phyloP scores from a whole-genome alignment of 352 stramenopile genomes.

The Phytophthora boehmeriae region DNA sequence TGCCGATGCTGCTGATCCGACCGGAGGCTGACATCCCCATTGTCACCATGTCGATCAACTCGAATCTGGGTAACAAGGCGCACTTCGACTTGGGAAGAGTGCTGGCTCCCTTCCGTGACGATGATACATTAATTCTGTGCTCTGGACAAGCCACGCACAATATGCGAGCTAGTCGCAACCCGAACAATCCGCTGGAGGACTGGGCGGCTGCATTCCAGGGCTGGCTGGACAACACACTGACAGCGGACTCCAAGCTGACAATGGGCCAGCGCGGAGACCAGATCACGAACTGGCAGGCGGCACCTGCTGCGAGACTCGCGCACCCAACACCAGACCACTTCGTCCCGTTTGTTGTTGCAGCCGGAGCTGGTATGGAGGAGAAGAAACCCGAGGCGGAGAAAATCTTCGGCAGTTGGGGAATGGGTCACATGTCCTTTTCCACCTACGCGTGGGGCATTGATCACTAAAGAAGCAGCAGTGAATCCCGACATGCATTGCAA shows the following conservation, averaged over 20 bases:
- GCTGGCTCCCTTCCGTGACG: constrained; percentile 53
- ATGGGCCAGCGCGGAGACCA: constrained; percentile 30
- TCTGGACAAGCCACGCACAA: constrained; percentile 63
- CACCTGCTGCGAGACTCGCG: constrained; percentile 34
- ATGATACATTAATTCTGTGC: constrained; percentile 76
- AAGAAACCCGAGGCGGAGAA: constrained; percentile 39
- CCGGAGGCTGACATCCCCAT: constrained; percentile 90
- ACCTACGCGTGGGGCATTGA: constrained; percentile 44
- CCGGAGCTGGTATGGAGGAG: constrained; percentile 57
- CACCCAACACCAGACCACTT: constrained; percentile 66
- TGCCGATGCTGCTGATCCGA: constrained; percentile 91
- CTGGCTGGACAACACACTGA: constrained; percentile 41
- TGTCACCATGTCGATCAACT: constrained; percentile 77
- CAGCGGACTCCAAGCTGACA: constrained; percentile 27
- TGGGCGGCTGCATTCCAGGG: constrained; percentile 45
- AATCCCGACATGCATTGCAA: constrained; percentile 1
- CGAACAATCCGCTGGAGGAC: constrained; percentile 7
- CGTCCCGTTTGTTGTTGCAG: constrained; percentile 50
- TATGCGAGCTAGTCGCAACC: constrained; percentile 32
- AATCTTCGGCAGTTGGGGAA: constrained; percentile 44
- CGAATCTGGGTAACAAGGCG: constrained; percentile 38
- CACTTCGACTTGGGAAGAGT: constrained; percentile 68
- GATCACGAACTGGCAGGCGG: constrained; percentile 45
- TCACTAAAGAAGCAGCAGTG: constrained; percentile 38
- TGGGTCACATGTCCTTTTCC: constrained; percentile 50